These are phyloP conservation scores for Didymella keratinophila DNA, from an alignment of 2,329 filamentous ascomycete genomes.

Conservation along the genomic window DNA sequence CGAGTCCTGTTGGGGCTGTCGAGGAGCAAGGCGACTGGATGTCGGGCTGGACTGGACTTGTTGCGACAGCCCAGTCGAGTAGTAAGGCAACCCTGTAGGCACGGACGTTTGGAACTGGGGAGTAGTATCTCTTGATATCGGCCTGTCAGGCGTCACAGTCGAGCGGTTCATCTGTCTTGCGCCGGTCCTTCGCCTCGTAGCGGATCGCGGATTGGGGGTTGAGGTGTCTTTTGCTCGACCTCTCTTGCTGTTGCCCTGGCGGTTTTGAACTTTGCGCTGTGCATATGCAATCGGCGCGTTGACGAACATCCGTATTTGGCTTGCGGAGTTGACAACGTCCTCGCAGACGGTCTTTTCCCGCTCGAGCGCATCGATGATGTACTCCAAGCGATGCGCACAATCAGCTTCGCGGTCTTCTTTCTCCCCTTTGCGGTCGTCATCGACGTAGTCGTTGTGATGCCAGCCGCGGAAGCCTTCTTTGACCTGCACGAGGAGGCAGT, in stretches of 20 bases:
- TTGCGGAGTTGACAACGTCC: constrained; percentile 47
- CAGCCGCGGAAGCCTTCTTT: constrained; percentile 46
- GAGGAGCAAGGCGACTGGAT: background rate
- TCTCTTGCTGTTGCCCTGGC: constrained; percentile 47
- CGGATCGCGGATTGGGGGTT: constrained; percentile 11
- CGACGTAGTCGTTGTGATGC: constrained; percentile 47
- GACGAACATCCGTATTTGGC: constrained; percentile 50
- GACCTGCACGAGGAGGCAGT: constrained; percentile 41
- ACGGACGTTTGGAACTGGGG: constrained; percentile 12
- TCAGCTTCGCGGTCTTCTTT: constrained; percentile 43
- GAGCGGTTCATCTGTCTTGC: constrained; percentile 20
- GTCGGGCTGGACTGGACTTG: background rate
- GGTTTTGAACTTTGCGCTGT: constrained; percentile 44
- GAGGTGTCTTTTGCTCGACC: constrained; percentile 30
- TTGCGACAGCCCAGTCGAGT: constrained; percentile 5
- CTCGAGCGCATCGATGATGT: constrained; percentile 42
- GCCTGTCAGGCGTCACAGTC: constrained; percentile 12
- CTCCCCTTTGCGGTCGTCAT: constrained; percentile 47
- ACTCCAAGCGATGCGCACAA: constrained; percentile 40
- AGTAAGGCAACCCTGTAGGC: constrained; percentile 7
- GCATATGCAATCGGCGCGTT: constrained; percentile 48
- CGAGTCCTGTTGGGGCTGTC: background rate
- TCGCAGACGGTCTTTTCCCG: constrained; percentile 50
- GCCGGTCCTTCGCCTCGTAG: constrained; percentile 22
- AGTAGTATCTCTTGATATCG: constrained; percentile 17